Base-by-base conservation (phyloP, 2,329 filamentous ascomycete genomes). In the Diplodia seriata region DNA sequence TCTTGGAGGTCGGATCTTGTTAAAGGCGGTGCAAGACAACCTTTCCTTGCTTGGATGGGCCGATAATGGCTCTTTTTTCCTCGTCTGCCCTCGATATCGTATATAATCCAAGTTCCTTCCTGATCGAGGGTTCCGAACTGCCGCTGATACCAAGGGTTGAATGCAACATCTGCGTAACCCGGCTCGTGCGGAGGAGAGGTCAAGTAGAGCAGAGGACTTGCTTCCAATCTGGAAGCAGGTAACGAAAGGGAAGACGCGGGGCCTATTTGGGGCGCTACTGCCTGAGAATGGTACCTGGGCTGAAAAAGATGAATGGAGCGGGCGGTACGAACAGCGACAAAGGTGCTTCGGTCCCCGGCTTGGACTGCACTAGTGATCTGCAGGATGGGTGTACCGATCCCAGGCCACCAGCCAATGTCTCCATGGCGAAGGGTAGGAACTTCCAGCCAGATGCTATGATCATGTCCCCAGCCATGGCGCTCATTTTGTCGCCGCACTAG, bases 41-140 rank as follows among this genome's bases (percentile, higher is more conserved):
- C 1, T 29, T 62, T 9, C 74, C 74, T 50, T 1, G 63, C 36
- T 4, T 53, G 38, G 15, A 53, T 12, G 3, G 66, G 31, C 2
- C 49, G 33, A 29, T 51, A 54, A 12, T 26, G 18, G 4, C n/a
- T 26, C 12, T 51, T 38, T 15, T 43, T 62, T 40, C 33, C 43
- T 26, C 54, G 66, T 43, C 33, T 29, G 4, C 69, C 38, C 26
- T 62, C 55, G 14, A 66, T 67, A 54, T 70, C 84, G 88, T 89
- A 92, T 4, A 92, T 76, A 53, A 82, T 88, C 91, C 91, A 94
- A 68, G 81, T 82, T 1, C 90, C 90, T 40, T 79, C 79, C 63
- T 87, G 82, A 72, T 93, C 89, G 20, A 93, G 81, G 31, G 93
- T 81, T 18, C 84, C 89, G 64, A 93, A 78, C 72, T 91, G 89